phyloP scores from a whole-genome alignment of 2,329 filamentous ascomycete genomes.

The Xylariaceae sp. region DNA sequence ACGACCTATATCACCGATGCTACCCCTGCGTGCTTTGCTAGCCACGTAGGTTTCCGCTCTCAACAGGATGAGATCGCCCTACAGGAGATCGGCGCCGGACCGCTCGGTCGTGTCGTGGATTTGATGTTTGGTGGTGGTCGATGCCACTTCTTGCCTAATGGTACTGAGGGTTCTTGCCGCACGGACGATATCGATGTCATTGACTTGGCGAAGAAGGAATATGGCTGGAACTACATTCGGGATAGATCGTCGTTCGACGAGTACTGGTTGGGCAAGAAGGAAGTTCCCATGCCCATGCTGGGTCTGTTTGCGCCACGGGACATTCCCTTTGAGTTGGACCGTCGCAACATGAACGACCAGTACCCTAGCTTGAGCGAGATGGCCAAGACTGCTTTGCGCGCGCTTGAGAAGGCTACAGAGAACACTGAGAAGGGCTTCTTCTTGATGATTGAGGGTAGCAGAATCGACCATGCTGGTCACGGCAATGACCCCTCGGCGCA shows the following conservation, averaged over 20 bases:
- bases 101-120: constrained; percentile 81
- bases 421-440: constrained; percentile 92
- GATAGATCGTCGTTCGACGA: constrained; percentile 70
- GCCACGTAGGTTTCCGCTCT: constrained; percentile 71
- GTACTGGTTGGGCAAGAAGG: constrained; percentile 58
- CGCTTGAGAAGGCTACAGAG: constrained; percentile 74
- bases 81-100: constrained; percentile 85
- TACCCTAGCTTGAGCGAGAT: constrained; percentile 93
- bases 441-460: constrained; percentile 94
- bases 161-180: constrained; percentile 74
- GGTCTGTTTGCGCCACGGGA: constrained; percentile 79
- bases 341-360: constrained; percentile 66
- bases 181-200: constrained; percentile 72
- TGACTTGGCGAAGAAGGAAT: constrained; percentile 64
- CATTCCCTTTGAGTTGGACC: constrained; percentile 91
- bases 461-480: constrained; percentile 93
- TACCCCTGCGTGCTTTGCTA: constrained; percentile 90
- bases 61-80: constrained; percentile 89
- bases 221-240: constrained; percentile 74
- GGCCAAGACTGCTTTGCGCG: constrained; percentile 73
- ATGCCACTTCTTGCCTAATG: constrained; percentile 88
- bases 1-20: constrained; percentile 95
- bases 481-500: constrained; percentile 78
- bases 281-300: constrained; percentile 70
- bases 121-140: constrained; percentile 88